Evolutionary conservation across 202 grass and related monocot genomes (phyloP).

Genomic region (Digitaria exilis): DNA sequence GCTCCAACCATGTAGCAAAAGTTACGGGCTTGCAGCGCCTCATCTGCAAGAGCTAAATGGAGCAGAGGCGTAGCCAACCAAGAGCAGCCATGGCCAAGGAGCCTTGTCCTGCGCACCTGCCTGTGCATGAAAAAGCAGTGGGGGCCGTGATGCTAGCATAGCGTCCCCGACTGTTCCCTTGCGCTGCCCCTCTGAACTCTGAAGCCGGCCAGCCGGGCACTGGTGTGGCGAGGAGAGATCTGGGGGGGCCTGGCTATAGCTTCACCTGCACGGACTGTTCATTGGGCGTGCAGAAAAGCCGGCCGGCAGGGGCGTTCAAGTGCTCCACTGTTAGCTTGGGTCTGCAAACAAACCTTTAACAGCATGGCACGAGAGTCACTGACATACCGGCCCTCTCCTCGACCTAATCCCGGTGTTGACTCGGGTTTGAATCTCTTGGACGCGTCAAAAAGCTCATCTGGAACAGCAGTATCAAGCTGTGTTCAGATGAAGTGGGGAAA

Average conservation of each 20-base stretch:
- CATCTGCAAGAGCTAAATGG: not conserved
- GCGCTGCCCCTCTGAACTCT: constrained; percentile 29
- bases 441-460: not conserved
- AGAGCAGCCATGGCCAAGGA: not conserved
- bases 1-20: not conserved
- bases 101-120: too few species aligned
- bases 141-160: not conserved
- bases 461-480: not conserved
- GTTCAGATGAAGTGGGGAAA: too few species aligned
- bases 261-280: not conserved
- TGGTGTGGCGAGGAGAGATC: not conserved
- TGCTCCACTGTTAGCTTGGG: not conserved
- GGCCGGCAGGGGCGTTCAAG: not conserved
- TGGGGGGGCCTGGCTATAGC: not conserved
- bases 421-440: constrained; percentile 27
- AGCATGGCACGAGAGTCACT: not conserved
- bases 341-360: not conserved
- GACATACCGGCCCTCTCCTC: not conserved
- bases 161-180: not conserved
- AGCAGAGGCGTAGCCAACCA: not conserved
- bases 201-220: not conserved
- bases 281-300: not conserved
- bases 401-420: not conserved
- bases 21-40: not conserved
- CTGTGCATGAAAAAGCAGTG: not conserved